phyloP scores from a whole-genome alignment of 75 land plant species.

The Cunninghamia lanceolata region DNA sequence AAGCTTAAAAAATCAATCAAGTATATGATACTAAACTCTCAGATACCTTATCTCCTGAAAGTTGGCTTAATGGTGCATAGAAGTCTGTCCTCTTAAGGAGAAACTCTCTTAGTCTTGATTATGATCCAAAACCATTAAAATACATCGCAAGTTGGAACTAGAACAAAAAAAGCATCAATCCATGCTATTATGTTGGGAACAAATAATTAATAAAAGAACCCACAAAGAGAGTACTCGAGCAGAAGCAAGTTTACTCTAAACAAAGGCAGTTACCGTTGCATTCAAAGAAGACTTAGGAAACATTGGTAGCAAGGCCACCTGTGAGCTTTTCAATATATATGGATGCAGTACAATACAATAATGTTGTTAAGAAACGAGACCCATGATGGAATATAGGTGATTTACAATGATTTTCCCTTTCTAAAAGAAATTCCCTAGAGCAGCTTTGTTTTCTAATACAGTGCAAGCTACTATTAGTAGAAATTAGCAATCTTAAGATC shows the following conservation, averaged over 20 bases:
- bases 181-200: not conserved
- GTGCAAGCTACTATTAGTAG: not conserved
- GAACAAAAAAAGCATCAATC: not conserved
- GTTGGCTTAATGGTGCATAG: not conserved
- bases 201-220: not conserved
- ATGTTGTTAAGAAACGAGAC: not conserved
- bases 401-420: not conserved
- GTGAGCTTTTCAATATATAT: not conserved
- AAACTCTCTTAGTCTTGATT: no score
- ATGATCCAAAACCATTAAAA: not conserved
- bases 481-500: not conserved
- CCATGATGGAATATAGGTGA: not conserved
- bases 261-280: not conserved
- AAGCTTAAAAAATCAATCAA: not conserved
- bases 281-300: not conserved
- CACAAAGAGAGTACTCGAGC: not conserved
- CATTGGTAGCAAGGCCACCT: not conserved
- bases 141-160: not conserved
- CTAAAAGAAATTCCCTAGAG: not conserved
- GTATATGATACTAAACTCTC: not conserved
- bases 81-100: not conserved
- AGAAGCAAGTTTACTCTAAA: not conserved
- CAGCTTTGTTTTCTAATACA: not conserved
- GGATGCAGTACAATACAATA: not conserved
- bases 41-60: not conserved